Base-by-base conservation (phyloP, 768 basidiomycete species). In the Lactifluus pinguis region DNA sequence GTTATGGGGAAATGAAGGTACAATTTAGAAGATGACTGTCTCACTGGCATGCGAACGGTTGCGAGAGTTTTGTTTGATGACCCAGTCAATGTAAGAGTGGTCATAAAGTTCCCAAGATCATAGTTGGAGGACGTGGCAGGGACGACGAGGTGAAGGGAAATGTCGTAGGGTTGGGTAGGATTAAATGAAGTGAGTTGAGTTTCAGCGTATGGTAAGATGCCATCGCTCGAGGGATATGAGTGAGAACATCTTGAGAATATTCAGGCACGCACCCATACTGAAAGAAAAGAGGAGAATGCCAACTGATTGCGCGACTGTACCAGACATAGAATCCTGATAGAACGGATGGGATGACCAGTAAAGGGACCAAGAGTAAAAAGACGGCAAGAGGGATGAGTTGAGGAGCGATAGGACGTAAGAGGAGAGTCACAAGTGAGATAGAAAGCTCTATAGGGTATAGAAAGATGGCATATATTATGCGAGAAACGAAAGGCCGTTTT, bases 71-170 rank as follows among this genome's bases (percentile, higher is more conserved):
- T 80, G 70, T 91, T 91, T 17, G 78, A 76, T 32, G 76, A 66
- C 0, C 84, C 83, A 3, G 74, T 76, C 30, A 93, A 72, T 1
- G 79, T 83, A 39, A 92, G 69, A 48, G 76, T 79, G 5, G 83
- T 75, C 91, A 93, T 93, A 72, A 92, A 93, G 70, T 93, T 93
- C 45, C 91, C 91, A 3, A 93, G 81, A 4, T 76, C 83, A 66
- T 81, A 75, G 72, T 90, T 92, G 21, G 83, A 71, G 60, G 84
- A 82, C 17, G 80, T 79, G 4, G 81, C 76, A 11, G 91, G 91
- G 7, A 92, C 75, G 32, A 75, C 71, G 15, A 93, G 75, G 55
- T 82, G 80, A 15, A 92, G 72, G 48, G 83, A 83, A 53, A 93
- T 75, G 64, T 90, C 83, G 59, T 92, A 93, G n/a, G 81, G 80